These are phyloP conservation scores for Triadica sebifera DNA, from an alignment of 345 rosid genomes.

Conservation along the genomic window DNA sequence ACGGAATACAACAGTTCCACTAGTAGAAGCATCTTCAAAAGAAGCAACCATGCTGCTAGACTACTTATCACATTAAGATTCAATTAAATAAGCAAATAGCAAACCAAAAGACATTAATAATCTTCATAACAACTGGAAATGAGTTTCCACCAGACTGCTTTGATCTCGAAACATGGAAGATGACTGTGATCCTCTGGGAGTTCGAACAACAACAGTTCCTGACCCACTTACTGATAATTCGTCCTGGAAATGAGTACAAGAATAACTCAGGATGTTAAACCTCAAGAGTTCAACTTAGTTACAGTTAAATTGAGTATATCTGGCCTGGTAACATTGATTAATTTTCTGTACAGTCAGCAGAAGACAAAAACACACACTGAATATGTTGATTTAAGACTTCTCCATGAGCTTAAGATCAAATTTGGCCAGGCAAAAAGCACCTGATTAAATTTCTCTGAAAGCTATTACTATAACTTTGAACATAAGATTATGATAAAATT, in stretches of 20 bases:
- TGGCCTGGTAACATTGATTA: neutral
- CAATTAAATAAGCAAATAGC: conserved; percentile 22
- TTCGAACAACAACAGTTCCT: conserved; percentile 87
- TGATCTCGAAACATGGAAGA: conserved; percentile 58
- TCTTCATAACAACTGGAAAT: neutral
- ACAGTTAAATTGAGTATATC: neutral
- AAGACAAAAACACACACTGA: conserved; percentile 6
- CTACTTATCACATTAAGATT: conserved; percentile 52
- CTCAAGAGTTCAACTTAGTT: neutral
- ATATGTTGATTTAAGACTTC: neutral
- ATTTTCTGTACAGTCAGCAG: neutral
- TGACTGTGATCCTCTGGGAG: conserved; percentile 70
- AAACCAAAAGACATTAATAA: neutral
- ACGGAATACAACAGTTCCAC: conserved; percentile 88
- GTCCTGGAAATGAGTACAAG: conserved; percentile 59
- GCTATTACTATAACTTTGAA: neutral
- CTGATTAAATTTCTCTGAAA: neutral
- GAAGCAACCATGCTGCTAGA: conserved; percentile 62
- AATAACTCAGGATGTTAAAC: conserved; percentile 5
- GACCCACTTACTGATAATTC: conserved; percentile 66
- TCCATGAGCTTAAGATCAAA: too few species aligned
- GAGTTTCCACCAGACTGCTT: conserved; percentile 51
- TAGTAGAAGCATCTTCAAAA: conserved; percentile 82
- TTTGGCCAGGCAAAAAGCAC: too few species aligned
- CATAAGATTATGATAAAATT: neutral